These are phyloP conservation scores for Coleophoma cylindrospora DNA, from an alignment of 2,329 filamentous ascomycete species.

Conservation along the genomic window DNA sequence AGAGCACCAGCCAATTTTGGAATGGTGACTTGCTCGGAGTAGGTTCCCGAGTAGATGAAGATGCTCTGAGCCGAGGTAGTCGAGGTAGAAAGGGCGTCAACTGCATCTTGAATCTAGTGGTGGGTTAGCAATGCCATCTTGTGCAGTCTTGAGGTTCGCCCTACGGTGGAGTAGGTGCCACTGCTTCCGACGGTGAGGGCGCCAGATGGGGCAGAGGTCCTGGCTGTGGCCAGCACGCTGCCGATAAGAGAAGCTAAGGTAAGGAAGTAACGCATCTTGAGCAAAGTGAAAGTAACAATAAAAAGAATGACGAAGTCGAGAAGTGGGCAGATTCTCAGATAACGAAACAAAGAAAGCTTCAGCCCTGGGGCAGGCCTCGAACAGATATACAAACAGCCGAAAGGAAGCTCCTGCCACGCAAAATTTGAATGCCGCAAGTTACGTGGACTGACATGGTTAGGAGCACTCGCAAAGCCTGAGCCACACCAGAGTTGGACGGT, in stretches of 20 bases:
- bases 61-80: slow-evolving; percentile 40
- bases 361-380: background rate
- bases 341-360: background rate
- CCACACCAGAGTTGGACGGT: background rate
- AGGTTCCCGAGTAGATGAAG: slow-evolving; percentile 49
- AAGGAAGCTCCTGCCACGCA: background rate
- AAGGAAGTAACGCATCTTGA: slow-evolving; percentile 21
- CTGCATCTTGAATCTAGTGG: slow-evolving; percentile 35
- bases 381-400: background rate
- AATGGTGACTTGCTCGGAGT: slow-evolving; percentile 49
- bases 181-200: slow-evolving; percentile 39
- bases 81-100: slow-evolving; percentile 38
- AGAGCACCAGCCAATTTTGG: slow-evolving; percentile 36
- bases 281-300: background rate
- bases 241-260: slow-evolving; percentile 17
- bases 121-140: no score
- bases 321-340: background rate
- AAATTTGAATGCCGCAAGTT: background rate
- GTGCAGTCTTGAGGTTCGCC: background rate
- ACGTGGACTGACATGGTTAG: background rate
- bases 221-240: slow-evolving; percentile 20
- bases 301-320: background rate
- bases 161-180: slow-evolving; percentile 37
- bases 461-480: background rate
- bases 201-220: slow-evolving; percentile 39